Conservation (phyloP, 2,329 filamentous ascomycete species). For the Aspergillus persii region DNA sequence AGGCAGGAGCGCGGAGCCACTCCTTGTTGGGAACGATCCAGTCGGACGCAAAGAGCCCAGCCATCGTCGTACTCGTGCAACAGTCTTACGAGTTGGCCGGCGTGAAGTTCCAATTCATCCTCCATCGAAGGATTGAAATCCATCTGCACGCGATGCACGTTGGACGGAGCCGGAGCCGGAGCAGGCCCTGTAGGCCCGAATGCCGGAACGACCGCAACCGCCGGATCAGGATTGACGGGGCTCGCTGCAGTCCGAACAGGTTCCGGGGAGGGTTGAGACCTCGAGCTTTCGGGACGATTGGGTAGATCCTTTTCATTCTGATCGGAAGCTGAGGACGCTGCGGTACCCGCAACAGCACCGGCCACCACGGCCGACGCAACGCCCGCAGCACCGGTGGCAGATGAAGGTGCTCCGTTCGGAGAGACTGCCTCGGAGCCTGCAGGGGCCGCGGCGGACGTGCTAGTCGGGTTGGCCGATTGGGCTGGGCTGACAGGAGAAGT, state of each 20-base stretch:
- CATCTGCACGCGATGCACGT: conserved; percentile 89
- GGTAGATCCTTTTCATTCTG: conserved; percentile 19
- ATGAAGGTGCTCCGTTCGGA: conserved; percentile 22
- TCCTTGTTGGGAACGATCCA: conserved; percentile 89
- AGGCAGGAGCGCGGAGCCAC: conserved; percentile 92
- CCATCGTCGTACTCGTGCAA: conserved; percentile 97
- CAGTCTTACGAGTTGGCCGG: conserved; percentile 81
- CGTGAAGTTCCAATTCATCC: conserved; percentile 79
- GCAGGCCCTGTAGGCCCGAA: conserved; percentile 26
- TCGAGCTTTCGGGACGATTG: conserved; percentile 20
- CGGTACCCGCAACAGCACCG: conserved; percentile 40
- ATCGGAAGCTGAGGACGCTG: conserved; percentile 34
- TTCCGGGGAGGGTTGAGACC: conserved; percentile 22
- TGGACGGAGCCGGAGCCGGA: conserved; percentile 54
- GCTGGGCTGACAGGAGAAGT: conserved; percentile 18
- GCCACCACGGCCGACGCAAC: conserved; percentile 40
- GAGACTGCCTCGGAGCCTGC: conserved; percentile 32
- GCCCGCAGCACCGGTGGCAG: conserved; percentile 27
- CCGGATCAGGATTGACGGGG: conserved; percentile 24
- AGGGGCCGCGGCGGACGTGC: conserved; percentile 34
- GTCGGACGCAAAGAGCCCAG: conserved; percentile 89
- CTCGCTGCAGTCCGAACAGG: conserved; percentile 21
- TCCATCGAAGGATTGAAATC: conserved; percentile 92
- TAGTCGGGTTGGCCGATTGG: conserved; percentile 7
- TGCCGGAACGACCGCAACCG: conserved; percentile 14